These are phyloP conservation scores for Aspergillus pseudotamarii DNA, from an alignment of 2,329 filamentous ascomycete genomes.

Conservation along the genomic window DNA sequence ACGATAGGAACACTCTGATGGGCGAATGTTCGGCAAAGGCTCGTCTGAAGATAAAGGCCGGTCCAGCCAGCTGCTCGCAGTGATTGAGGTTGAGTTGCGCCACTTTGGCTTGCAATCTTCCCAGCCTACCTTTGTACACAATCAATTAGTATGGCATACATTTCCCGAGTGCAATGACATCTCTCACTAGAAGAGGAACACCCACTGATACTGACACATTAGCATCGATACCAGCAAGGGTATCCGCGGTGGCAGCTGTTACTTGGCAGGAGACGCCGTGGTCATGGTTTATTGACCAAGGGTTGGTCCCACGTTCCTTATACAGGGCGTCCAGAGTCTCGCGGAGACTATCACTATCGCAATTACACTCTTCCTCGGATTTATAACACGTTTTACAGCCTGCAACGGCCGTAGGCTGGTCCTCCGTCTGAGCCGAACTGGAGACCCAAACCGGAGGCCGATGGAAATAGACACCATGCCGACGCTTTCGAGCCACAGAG, in stretches of 20 bases:
- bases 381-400: neutral
- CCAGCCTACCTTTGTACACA: slow-evolving; percentile 2
- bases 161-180: neutral
- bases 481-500: slow-evolving; percentile 28
- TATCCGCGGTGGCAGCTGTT: slow-evolving; percentile 3
- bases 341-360: too few species aligned
- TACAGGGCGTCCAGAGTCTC: neutral
- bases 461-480: slow-evolving; percentile 36
- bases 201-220: slow-evolving; percentile 14
- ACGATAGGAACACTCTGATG: slow-evolving; percentile 13
- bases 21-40: neutral
- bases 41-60: neutral
- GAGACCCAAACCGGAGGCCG: slow-evolving; percentile 34
- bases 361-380: neutral
- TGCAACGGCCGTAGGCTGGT: slow-evolving; percentile 5
- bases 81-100: neutral
- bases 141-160: neutral
- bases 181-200: slow-evolving; percentile 18
- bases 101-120: neutral
- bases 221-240: neutral
- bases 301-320: neutral
- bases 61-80: neutral
- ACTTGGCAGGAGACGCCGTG: slow-evolving; percentile 5
- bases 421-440: slow-evolving; percentile 10
- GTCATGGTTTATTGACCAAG: neutral